Evolutionary conservation across 257 asterid genomes (phyloP).

Genomic region (Schizonepeta tenuifolia): DNA sequence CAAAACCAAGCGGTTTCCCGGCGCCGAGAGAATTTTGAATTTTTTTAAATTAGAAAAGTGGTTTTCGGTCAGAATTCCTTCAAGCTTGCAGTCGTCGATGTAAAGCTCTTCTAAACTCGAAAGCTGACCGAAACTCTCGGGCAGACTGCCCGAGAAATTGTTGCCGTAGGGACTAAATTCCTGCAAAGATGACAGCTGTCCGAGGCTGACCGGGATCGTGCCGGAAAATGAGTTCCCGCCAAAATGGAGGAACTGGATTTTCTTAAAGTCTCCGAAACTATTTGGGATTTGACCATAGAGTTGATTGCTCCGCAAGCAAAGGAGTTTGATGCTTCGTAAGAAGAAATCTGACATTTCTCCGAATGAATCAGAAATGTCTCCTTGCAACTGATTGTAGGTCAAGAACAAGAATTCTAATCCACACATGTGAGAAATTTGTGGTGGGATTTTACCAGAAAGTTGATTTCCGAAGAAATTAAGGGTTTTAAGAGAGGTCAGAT

Average conservation of each 20-base stretch:
- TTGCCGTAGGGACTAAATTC: conserved; percentile 1
- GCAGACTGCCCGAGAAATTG: conserved; percentile 40
- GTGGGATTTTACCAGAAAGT: conserved; percentile 41
- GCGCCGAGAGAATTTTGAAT: not conserved
- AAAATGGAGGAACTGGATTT: conserved; percentile 12
- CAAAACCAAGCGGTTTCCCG: conserved; percentile 33
- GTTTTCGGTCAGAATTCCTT: conserved; percentile 37
- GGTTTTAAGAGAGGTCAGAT: conserved; percentile 36
- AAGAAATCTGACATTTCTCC: conserved; percentile 33
- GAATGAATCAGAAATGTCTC: conserved; percentile 5
- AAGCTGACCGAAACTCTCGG: conserved; percentile 40
- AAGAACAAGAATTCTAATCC: conserved; percentile 22
- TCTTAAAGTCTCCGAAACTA: conserved; percentile 24
- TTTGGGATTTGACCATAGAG: conserved; percentile 30
- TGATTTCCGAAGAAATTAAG: conserved; percentile 19
- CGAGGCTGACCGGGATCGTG: conserved; percentile 32
- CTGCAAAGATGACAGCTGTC: conserved; percentile 21
- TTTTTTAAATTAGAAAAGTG: conserved; percentile 40
- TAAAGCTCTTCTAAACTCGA: not conserved
- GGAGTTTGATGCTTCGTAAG: not conserved
- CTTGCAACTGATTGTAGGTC: conserved; percentile 22
- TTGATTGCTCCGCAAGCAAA: not conserved
- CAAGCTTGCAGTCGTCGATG: conserved; percentile 18
- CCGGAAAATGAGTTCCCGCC: conserved; percentile 29
- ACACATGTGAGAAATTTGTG: conserved; percentile 24